Evolutionary conservation across 257 asterid genomes (phyloP).

Genomic region (Capsicum pubescens): DNA sequence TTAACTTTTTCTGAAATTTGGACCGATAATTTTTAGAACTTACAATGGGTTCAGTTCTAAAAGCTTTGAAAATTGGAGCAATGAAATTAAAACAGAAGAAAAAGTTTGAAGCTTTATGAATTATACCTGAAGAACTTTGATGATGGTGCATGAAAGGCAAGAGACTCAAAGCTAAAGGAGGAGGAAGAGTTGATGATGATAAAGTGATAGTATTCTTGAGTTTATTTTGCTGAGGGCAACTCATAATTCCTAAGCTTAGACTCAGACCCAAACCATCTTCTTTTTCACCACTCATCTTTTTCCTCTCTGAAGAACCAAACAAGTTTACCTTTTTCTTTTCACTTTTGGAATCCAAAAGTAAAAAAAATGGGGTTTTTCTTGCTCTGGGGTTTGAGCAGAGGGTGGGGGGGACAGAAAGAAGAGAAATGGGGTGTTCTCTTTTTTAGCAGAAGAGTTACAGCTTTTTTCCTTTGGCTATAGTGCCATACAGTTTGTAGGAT

Average conservation of each 20-base stretch:
- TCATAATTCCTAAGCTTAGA: conserved; percentile 58
- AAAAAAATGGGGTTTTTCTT: conserved; percentile 1
- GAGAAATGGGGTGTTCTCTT: conserved; percentile 63
- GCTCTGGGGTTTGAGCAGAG: conserved; percentile 20
- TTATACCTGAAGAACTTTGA: conserved; percentile 51
- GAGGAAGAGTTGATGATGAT: not conserved
- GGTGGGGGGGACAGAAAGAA: conserved; percentile 71
- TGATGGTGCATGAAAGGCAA: conserved; percentile 49
- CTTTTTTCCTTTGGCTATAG: conserved; percentile 48
- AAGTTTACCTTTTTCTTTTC: conserved; percentile 9
- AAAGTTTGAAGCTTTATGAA: not conserved
- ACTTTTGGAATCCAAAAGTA: conserved; percentile 7
- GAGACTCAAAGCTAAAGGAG: conserved; percentile 57
- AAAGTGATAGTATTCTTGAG: conserved; percentile 12
- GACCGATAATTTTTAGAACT: not conserved
- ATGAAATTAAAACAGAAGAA: not conserved
- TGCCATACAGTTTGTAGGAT: conserved; percentile 41
- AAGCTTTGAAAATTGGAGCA: not conserved
- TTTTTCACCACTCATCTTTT: conserved; percentile 55
- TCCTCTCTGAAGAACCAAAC: conserved; percentile 2
- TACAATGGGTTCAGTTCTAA: not conserved
- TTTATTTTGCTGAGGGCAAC: conserved; percentile 9
- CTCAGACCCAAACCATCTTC: conserved; percentile 70
- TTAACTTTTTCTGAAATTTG: not conserved
- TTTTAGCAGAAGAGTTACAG: conserved; percentile 63